Percentiles rank a stretch among this genome's conserved stretches.
phyloP scores from a whole-genome alignment of 1,139 yeast species.

The Geotrichum macrosporum region DNA sequence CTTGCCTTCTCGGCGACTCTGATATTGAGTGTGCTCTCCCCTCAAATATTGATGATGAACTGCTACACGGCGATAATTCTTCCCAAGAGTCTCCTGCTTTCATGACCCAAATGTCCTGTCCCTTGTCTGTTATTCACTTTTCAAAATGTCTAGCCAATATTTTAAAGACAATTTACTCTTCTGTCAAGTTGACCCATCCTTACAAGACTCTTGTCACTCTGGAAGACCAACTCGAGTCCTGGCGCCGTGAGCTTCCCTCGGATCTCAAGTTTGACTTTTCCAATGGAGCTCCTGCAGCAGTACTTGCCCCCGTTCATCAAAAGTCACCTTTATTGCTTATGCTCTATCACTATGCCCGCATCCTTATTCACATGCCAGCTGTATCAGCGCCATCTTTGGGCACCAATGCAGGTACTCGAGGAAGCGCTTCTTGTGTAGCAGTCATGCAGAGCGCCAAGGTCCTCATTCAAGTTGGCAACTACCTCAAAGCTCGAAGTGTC shows the following conservation, averaged over 20 bases:
- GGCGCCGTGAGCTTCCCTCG: conserved; percentile 69
- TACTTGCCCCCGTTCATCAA: conserved; percentile 41
- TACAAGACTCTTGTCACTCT: conserved; percentile 42
- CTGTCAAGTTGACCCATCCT: conserved; percentile 43
- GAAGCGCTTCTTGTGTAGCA: conserved; percentile 58
- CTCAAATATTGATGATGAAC: conserved; percentile 52
- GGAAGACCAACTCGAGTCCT: conserved; percentile 70
- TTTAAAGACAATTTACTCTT: conserved; percentile 53
- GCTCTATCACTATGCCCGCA: conserved; percentile 72
- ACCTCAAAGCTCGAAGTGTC: conserved; percentile 44
- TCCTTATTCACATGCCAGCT: conserved; percentile 74
- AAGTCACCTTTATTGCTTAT: conserved; percentile 59
- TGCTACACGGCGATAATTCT: conserved; percentile 51
- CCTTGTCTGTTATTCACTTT: conserved; percentile 47
- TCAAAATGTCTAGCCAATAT: conserved; percentile 71
- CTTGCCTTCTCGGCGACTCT: conserved; percentile 69
- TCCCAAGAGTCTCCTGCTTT: conserved; percentile 33
- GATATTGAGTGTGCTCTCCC: conserved; percentile 87
- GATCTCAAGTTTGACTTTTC: conserved; percentile 60
- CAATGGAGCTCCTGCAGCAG: conserved; percentile 53
- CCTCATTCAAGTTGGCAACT: conserved; percentile 55
- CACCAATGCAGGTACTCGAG: conserved; percentile 36
- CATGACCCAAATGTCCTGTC: conserved; percentile 27
- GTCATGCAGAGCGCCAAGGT: conserved; percentile 73
- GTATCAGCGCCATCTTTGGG: conserved; percentile 44